phyloP scores from a whole-genome alignment of 2,329 filamentous ascomycete genomes.

The Aureobasidium sp. region DNA sequence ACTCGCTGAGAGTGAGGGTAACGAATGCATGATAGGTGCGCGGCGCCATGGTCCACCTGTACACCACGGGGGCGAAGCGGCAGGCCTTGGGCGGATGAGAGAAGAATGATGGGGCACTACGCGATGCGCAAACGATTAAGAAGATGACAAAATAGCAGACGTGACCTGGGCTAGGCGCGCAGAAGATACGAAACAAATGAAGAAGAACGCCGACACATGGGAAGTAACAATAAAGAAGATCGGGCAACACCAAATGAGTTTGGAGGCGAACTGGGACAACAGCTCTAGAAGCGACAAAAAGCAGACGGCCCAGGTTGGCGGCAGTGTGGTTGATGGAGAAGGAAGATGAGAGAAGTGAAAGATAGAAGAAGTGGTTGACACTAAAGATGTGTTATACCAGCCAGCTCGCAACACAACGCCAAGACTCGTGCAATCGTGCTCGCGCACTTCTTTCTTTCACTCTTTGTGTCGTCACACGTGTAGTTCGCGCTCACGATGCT shows the following conservation, averaged over 20 bases:
- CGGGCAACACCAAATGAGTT: slow-evolving; percentile 1
- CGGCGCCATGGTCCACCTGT: neutral
- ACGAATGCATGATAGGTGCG: neutral
- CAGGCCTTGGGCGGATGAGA: neutral
- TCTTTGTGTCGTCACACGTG: neutral
- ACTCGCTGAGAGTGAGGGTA: neutral
- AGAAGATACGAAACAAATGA: neutral
- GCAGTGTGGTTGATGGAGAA: neutral
- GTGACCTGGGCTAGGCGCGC: neutral
- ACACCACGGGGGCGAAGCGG: neutral
- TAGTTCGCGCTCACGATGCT: neutral
- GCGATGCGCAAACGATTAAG: neutral
- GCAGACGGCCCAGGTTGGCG: slow-evolving; percentile 4
- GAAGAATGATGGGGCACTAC: neutral
- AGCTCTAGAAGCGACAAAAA: slow-evolving; percentile 5
- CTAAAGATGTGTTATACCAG: neutral
- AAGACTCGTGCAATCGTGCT: neutral
- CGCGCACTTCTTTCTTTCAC: neutral
- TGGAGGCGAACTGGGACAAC: slow-evolving; percentile 2
- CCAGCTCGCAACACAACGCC: neutral
- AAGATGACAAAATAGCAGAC: slow-evolving; percentile 1
- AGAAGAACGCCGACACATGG: neutral
- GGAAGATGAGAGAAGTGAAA: neutral
- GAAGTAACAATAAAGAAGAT: neutral
- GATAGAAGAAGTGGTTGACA: neutral